Conservation (phyloP, 352 stramenopile genomes). For the Phytophthora tubulina region DNA sequence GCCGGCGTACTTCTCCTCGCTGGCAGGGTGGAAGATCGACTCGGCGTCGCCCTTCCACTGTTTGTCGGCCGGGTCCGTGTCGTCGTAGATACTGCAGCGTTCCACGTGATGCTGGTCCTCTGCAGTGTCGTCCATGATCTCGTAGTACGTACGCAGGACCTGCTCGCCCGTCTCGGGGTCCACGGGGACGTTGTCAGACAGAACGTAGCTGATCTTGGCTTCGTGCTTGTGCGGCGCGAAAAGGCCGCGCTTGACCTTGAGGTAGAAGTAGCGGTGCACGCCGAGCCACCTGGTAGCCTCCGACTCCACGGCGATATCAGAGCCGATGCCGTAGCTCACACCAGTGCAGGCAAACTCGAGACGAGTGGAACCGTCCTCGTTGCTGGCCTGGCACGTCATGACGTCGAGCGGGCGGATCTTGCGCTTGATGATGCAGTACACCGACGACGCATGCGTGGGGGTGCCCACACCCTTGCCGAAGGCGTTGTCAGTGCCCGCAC, state of each 20-base stretch:
- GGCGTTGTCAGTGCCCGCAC: slow-evolving; percentile 80
- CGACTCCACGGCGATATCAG: slow-evolving; percentile 80
- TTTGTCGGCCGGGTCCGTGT: slow-evolving; percentile 53
- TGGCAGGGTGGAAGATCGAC: slow-evolving; percentile 68
- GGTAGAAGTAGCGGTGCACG: slow-evolving; percentile 76
- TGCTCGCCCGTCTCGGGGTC: slow-evolving; percentile 61
- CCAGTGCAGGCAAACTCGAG: slow-evolving; percentile 82
- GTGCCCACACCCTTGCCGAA: slow-evolving; percentile 79
- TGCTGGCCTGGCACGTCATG: slow-evolving; percentile 61
- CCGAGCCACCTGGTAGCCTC: slow-evolving; percentile 75
- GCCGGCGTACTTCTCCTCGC: slow-evolving; percentile 65
- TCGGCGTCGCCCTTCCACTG: slow-evolving; percentile 69
- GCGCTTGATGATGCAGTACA: slow-evolving; percentile 86
- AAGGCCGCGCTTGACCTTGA: slow-evolving; percentile 76
- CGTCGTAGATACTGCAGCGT: slow-evolving; percentile 79
- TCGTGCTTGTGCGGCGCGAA: slow-evolving; percentile 61
- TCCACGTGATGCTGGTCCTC: slow-evolving; percentile 80
- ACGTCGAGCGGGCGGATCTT: slow-evolving; percentile 85
- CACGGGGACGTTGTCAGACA: slow-evolving; percentile 60
- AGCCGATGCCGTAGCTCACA: slow-evolving; percentile 78
- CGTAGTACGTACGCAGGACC: slow-evolving; percentile 76
- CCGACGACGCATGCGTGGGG: slow-evolving; percentile 66
- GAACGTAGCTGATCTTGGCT: slow-evolving; percentile 77
- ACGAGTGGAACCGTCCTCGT: slow-evolving; percentile 54
- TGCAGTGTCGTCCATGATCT: slow-evolving; percentile 67